A percentile compares a stretch with the other conserved stretches of the same genome.
Conservation (phyloP, 2,329 filamentous ascomycete genomes). For the Sporothrix globosa region DNA sequence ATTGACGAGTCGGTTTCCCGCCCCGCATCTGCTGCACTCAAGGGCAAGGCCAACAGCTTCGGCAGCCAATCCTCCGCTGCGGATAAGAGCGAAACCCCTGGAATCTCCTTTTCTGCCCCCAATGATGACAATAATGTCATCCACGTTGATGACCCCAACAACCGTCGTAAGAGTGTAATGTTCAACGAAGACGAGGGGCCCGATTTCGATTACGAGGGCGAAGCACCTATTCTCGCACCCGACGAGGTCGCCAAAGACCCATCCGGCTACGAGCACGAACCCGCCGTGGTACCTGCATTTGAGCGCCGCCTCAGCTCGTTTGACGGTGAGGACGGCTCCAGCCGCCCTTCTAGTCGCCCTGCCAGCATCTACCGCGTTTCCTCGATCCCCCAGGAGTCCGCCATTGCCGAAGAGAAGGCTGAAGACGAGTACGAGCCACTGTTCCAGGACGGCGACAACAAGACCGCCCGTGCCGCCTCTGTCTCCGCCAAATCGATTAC, state of each 20-base stretch:
- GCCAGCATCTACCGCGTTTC: slow-evolving; percentile 65
- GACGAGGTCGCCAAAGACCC: slow-evolving; percentile 82
- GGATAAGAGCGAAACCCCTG: slow-evolving; percentile 41
- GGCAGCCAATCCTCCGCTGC: slow-evolving; percentile 34
- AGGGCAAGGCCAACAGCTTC: slow-evolving; percentile 32
- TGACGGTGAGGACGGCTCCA: slow-evolving; percentile 61
- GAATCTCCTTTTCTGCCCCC: slow-evolving; percentile 40
- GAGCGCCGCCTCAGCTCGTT: slow-evolving; percentile 64
- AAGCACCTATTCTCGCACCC: slow-evolving; percentile 80
- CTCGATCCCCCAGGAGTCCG: slow-evolving; percentile 56
- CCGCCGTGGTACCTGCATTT: slow-evolving; percentile 77
- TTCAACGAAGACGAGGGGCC: slow-evolving; percentile 50
- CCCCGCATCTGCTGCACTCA: slow-evolving; percentile 36
- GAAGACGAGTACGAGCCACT: slow-evolving; percentile 94
- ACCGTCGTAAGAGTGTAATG: slow-evolving; percentile 50
- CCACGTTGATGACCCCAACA: slow-evolving; percentile 71
- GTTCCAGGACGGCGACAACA: slow-evolving; percentile 74
- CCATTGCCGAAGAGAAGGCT: slow-evolving; percentile 71
- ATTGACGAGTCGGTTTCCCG: slow-evolving; percentile 81
- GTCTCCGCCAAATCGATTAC: slow-evolving; percentile 47
- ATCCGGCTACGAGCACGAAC: slow-evolving; percentile 68
- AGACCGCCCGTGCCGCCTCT: slow-evolving; percentile 45
- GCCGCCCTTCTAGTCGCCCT: slow-evolving; percentile 46
- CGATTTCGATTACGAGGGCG: slow-evolving; percentile 60
- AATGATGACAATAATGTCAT: slow-evolving; percentile 60